Evolutionary conservation across 768 basidiomycete species (phyloP), one percentile per base, ranked within the genome.

Genomic region (Trametes sanguinea): DNA sequence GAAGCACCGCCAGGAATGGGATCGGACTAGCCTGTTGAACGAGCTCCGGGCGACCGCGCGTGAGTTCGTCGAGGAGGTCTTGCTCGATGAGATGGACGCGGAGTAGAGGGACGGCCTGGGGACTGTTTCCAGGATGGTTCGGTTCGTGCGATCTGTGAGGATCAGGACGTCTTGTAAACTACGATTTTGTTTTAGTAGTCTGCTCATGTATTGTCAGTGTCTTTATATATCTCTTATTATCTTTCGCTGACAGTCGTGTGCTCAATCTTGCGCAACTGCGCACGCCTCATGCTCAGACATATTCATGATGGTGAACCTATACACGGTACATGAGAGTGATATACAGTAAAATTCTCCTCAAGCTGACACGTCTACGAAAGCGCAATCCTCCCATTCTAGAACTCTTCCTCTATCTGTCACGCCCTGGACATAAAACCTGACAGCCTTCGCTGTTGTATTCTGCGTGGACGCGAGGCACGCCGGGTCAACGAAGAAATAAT

Each of bases 1-100:
- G 95, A 78, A 85, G 32, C 86, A 85, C 64, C 77, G 95, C 39
- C 76, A 78, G 11, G 89, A 90, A 37, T 99, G 97, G 97, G 84
- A 97, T 69, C 81, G 95, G 48, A 82, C 84, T 67, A 74, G 70
- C 6, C 77, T 95, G 53, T 71, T 96, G 2, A 71, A 72, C 32
- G 85, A 90, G 65, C 73, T 95, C 54, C 65, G 80, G 57, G 77
- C 75, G 8, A 73, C 83, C n/a, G 80, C 92, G 22, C 75, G 75
- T 16, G 82, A 83, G 59, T 95, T 90, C 72, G 79, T 92, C 43
- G 76, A 81, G 6, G 90, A 94, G 67, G 84, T 90, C 44, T 70
- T 69, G 27, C 66, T 57, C 43, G 76, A 71, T 40, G 66, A 66
- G n/a, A 67, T 69, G 64, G 63, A 65, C 17, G 30, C 58, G 35